These are phyloP conservation scores for Chondrostereum purpureum DNA, from an alignment of 1,284 basidiomycete species.

Conservation along the genomic window DNA sequence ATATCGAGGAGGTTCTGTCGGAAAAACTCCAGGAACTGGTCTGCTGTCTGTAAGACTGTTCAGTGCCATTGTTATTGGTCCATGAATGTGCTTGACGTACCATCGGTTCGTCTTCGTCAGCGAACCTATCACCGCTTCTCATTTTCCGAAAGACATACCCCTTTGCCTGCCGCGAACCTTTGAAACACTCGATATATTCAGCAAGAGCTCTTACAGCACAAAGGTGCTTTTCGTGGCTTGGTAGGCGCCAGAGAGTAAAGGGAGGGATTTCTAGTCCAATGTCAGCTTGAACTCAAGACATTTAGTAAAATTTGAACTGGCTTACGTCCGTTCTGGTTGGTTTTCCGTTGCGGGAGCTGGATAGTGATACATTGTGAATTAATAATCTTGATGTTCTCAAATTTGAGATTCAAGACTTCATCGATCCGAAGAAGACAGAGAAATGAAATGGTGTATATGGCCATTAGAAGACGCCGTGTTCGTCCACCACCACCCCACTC, in stretches of 20 bases:
- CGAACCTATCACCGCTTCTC: conserved; percentile 14
- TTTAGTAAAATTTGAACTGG: background rate
- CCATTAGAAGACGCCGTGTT: conserved; percentile 17
- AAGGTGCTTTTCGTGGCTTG: conserved; percentile 14
- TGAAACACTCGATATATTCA: conserved; percentile 13
- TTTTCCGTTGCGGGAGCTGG: conserved; percentile 23
- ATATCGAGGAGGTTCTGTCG: conserved; percentile 27
- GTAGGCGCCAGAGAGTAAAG: conserved; percentile 15
- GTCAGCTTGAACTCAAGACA: no score
- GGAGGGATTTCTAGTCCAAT: conserved; percentile 16
- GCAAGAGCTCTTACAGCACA: conserved; percentile 18
- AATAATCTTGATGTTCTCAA: conserved; percentile 17
- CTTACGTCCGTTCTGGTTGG: conserved; percentile 20
- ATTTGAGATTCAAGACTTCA: conserved; percentile 25
- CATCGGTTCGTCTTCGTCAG: conserved; percentile 15
- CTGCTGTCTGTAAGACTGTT: conserved; percentile 16
- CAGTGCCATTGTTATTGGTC: no score
- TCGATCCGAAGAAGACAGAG: conserved; percentile 27
- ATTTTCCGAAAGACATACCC: conserved; percentile 20
- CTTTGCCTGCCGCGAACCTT: conserved; percentile 3
- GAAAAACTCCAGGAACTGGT: conserved; percentile 26
- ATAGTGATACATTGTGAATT: conserved; percentile 11
- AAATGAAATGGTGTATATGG: conserved; percentile 24
- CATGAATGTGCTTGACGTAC: no score
- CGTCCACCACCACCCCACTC: conserved; percentile 20